phyloP scores from a whole-genome alignment of 2,329 filamentous ascomycete genomes.

The Aureobasidium sp. region DNA sequence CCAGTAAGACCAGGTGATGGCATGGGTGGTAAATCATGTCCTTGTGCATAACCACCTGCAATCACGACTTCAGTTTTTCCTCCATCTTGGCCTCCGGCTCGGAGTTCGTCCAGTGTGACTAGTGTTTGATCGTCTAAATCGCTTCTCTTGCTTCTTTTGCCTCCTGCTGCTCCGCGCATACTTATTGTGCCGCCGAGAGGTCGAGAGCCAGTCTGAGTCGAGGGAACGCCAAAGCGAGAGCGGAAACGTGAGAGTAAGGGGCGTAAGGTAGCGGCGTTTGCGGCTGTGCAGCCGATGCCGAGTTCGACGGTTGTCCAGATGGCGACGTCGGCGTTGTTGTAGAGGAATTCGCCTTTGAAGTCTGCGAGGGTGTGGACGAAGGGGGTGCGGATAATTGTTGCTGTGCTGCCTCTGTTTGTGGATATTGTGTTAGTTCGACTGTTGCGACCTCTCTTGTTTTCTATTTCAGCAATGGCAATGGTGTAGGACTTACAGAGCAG shows the following conservation, averaged over 20 bases:
- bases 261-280: conserved; percentile 43
- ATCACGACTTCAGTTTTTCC: background rate
- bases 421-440: background rate
- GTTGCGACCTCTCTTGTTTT: background rate
- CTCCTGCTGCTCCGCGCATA: too few species aligned
- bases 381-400: conserved; percentile 42
- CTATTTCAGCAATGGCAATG: conserved; percentile 11
- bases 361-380: conserved; percentile 34
- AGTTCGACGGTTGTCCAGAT: conserved; percentile 30
- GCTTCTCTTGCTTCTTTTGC: background rate
- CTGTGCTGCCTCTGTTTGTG: conserved; percentile 42
- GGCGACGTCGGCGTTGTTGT: conserved; percentile 36
- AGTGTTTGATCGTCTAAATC: background rate
- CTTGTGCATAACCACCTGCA: background rate
- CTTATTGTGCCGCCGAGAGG: too few species aligned
- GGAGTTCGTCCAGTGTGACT: background rate
- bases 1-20: background rate
- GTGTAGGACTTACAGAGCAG: conserved; percentile 30
- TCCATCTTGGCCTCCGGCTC: background rate
- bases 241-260: conserved; percentile 34
- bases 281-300: conserved; percentile 35
- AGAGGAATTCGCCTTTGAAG: conserved; percentile 37
- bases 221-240: background rate
- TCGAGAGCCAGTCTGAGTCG: background rate
- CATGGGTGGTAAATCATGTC: background rate